Base-by-base conservation (phyloP, 2,329 filamentous ascomycete genomes). In the Colletotrichum paranaense region DNA sequence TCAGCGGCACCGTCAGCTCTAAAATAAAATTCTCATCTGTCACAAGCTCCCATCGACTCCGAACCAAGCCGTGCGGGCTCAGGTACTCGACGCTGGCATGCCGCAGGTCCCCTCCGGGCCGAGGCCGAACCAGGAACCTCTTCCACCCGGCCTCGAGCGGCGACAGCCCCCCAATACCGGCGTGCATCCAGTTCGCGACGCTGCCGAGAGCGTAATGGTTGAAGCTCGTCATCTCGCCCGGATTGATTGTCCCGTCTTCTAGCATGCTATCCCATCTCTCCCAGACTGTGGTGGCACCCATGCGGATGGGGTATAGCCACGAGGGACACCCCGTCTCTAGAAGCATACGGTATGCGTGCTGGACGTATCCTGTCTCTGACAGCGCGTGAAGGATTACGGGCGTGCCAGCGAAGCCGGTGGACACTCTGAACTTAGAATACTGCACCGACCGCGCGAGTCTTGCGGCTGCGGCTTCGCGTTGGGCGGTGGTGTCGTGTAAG, bases 231-330 rank as follows among this genome's bases (percentile, higher is more conserved):
- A 88, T 88, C 38, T 79, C 75, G 0, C 85, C 83, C 0, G 83
- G 79, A 62, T 88, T 88, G 14, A 87, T 76, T 0, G 74, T 79
- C 0, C 86, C 86, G 66, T 88, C 79, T 0, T 84, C 80, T 2
- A 87, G 76, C 56, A 88, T 78, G 28, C 82, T 84, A 52, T 88
- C 85, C 87, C 86, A 88, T 2, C 87, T 81, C 75, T 88, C 87
- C 86, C 86, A 88, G 0, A 83, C 85, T 0, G 86, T 88, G 0
- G 86, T 88, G 0, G 81, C 86, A 9, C 80, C 80, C 82, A 85
- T 83, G 0, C 76, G 78, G 8, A 88, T 82, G 14, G 84, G 85
- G 57, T 87, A 88, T 1, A 88, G 76, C 86, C 86, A 88, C 0
- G 82, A 85, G 0, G 86, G 86, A 1, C 83, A 82, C 1, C 81